A percentile compares a stretch with the other conserved stretches of the same genome.
These are phyloP conservation scores for Massariosphaeria phaeospora DNA, from an alignment of 495 filamentous ascomycete species.

Conservation along the genomic window DNA sequence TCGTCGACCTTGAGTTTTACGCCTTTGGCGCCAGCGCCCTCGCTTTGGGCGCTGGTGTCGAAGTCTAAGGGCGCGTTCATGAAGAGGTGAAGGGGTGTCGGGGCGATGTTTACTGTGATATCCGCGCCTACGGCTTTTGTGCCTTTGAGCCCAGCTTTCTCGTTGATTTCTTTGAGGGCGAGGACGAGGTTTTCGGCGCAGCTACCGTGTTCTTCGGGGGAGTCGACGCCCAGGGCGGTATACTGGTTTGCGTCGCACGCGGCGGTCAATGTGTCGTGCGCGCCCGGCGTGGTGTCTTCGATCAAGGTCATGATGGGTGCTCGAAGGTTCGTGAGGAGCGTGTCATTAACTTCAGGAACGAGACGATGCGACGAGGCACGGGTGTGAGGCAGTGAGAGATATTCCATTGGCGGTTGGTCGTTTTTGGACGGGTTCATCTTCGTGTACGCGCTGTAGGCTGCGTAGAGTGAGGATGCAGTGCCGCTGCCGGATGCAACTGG, in stretches of 20 bases:
- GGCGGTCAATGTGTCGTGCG: constrained; percentile 43
- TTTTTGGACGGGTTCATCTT: constrained; percentile 3
- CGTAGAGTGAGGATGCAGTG: constrained; percentile 37
- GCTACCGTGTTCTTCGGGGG: constrained; percentile 37
- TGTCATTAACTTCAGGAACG: constrained; percentile 36
- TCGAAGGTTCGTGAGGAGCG: constrained; percentile 39
- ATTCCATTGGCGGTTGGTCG: constrained; percentile 35
- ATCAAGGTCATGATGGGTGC: constrained; percentile 39
- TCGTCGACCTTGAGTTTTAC: constrained; percentile 32
- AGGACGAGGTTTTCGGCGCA: constrained; percentile 44
- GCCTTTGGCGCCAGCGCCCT: constrained; percentile 29
- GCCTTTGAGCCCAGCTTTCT: constrained; percentile 40
- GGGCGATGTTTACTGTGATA: constrained; percentile 35
- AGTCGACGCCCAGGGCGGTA: constrained; percentile 36
- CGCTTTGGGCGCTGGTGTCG: background rate
- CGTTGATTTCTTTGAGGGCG: constrained; percentile 42
- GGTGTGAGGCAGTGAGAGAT: constrained; percentile 41
- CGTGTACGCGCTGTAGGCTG: constrained; percentile 41
- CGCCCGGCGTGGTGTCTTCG: constrained; percentile 40
- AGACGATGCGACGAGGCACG: constrained; percentile 36
- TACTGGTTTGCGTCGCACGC: constrained; percentile 41
- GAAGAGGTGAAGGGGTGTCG: constrained; percentile 43
- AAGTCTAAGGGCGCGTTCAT: constrained; percentile 39
- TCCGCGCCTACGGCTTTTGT: constrained; percentile 38
- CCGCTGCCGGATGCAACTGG: constrained; percentile 36